Conservation (phyloP, 1,284 basidiomycete species). For the Lentinula novae-zelandiae region DNA sequence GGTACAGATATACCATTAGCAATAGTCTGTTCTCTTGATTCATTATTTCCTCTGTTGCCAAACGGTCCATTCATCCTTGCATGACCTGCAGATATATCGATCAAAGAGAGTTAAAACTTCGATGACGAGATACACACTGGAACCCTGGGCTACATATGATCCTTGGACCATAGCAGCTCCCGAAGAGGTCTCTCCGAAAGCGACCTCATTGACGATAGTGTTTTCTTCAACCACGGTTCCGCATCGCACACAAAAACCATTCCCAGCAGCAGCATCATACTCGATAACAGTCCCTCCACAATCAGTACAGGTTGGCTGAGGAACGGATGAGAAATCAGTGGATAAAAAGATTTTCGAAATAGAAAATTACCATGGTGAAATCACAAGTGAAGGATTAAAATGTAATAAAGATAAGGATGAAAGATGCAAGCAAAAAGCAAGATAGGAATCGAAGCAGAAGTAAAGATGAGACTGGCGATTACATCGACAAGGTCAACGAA, state of each 20-base stretch:
- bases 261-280: slow-evolving; percentile 77
- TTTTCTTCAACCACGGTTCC: slow-evolving; percentile 93
- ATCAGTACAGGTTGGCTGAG: slow-evolving; percentile 30
- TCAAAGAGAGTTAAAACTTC: not conserved
- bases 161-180: slow-evolving; percentile 97
- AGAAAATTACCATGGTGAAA: not conserved
- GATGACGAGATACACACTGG: slow-evolving; percentile 63
- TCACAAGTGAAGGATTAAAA: not conserved
- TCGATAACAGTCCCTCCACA: slow-evolving; percentile 81
- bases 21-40: slow-evolving; percentile 87
- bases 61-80: slow-evolving; percentile 79
- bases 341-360: not conserved
- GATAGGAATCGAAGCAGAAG: not conserved
- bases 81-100: slow-evolving; percentile 48
- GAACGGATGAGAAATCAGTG: not conserved
- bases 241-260: slow-evolving; percentile 81
- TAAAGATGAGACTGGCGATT: not conserved
- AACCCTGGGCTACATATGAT: slow-evolving; percentile 88
- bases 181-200: slow-evolving; percentile 89
- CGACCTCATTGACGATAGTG: slow-evolving; percentile 90
- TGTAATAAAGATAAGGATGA: not conserved
- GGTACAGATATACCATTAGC: slow-evolving; percentile 65
- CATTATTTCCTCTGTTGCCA: slow-evolving; percentile 69
- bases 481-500: not conserved
- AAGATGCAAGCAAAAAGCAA: not conserved